Evolutionary conservation across 23 red algal species (phyloP), one percentile per base, ranked within the genome.

Genomic region (Gracilaria vermiculophylla): DNA sequence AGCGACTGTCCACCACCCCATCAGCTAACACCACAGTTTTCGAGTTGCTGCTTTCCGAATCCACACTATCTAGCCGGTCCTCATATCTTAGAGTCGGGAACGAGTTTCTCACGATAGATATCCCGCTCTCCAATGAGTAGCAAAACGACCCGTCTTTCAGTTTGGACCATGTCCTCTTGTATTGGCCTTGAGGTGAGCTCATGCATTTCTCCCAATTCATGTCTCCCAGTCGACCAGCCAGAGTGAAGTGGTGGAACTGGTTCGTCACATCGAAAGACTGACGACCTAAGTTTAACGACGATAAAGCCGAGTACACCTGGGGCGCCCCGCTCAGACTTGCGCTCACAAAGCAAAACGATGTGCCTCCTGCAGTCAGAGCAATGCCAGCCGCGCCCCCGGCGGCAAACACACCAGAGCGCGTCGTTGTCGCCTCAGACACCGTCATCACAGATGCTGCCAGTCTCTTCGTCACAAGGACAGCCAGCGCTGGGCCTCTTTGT

Each of bases 161-260:
- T 8, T 62, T 40, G 31, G 70, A 48, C 85, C 84, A 95, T 20
- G 24, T 51, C 17, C 81, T 23, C 21, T 21, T 64, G 20, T 21
- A 49, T 41, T 50, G 78, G 10, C 60, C 58, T 41, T 65, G 41
- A 24, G 23, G 45, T 20, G 81, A 15, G 50, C 43, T 21, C 21
- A 39, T 57, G 1, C 16, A 49, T 14, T 61, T 29, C 15, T 75
- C 65, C 94, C 94, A 95, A 49, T 40, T 48, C 81, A 94, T 73
- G 0, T 94, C 70, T 2, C 95, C 95, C 0, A 94, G 69, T 25
- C 65, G 55, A n/a, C 95, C 95, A 33, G 81, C 85, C 27, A 92
- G 62, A n/a, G 83, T 80, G 28, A 92, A 94, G 49, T 94, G 83
- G 24, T 94, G 80, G 78, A 92, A 98, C 69, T 94, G 90, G 45